Evolutionary conservation across 768 basidiomycete genomes (phyloP).

Genomic region (Amanita thiersii): DNA sequence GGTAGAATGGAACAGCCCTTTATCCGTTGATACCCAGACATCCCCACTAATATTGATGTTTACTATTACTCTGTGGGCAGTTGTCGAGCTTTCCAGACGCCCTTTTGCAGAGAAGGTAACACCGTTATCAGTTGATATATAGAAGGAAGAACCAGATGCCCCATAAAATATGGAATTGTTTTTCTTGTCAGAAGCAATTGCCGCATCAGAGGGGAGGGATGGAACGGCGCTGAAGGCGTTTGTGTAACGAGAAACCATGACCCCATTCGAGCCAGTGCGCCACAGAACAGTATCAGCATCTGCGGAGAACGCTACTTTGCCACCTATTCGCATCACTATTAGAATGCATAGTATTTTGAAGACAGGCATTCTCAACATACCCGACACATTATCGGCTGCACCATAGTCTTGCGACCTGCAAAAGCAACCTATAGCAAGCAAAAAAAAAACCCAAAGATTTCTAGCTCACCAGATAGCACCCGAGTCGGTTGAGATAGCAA

Average conservation of each 20-base stretch:
- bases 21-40: conserved; percentile 57
- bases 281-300: conserved; percentile 52
- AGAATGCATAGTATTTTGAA: neutral
- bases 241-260: conserved; percentile 44
- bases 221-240: conserved; percentile 41
- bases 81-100: conserved; percentile 38
- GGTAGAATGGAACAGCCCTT: conserved; percentile 49
- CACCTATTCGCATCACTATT: conserved; percentile 16
- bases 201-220: conserved; percentile 41
- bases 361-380: conserved; percentile 16
- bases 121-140: conserved; percentile 50
- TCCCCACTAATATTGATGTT: conserved; percentile 48
- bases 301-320: conserved; percentile 41
- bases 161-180: conserved; percentile 52
- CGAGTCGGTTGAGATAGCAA: conserved; percentile 47
- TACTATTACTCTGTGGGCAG: conserved; percentile 44
- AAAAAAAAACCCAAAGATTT: neutral
- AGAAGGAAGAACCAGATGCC: conserved; percentile 47
- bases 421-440: neutral
- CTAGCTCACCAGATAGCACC: conserved; percentile 48
- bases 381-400: conserved; percentile 38
- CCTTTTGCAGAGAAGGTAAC: conserved; percentile 38
- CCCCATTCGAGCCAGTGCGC: conserved; percentile 39
- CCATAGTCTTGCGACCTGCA: conserved; percentile 44
- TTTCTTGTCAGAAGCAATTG: conserved; percentile 57